Evolutionary conservation across 345 rosid genomes (phyloP).

Genomic region (Balakata baccata): DNA sequence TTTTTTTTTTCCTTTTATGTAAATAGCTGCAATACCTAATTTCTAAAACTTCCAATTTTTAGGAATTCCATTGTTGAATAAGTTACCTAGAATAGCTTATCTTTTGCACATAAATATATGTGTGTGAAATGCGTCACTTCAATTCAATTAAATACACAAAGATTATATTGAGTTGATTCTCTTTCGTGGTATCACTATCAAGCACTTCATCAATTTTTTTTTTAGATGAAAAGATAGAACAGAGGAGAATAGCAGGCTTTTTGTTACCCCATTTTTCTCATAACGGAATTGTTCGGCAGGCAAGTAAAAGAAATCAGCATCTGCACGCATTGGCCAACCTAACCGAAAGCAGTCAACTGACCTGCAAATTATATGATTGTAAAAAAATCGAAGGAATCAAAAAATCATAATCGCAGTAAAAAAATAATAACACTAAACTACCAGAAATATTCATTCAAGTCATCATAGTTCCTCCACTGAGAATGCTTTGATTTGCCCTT

Average conservation of each 20-base stretch:
- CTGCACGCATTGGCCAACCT: constrained; percentile 99
- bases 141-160: too few relatives aligned
- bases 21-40: too few relatives aligned
- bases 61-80: too few relatives aligned
- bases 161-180: too few relatives aligned
- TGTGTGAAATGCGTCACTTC: too few relatives aligned
- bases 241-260: not conserved
- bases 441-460: constrained; percentile 97
- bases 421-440: constrained; percentile 25
- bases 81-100: too few relatives aligned
- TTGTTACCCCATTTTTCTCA: constrained; percentile 63
- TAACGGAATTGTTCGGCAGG: constrained; percentile 29
- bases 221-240: not conserved
- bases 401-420: not conserved
- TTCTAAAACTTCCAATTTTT: too few relatives aligned
- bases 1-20: too few relatives aligned
- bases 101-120: too few relatives aligned
- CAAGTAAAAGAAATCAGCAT: constrained; percentile 80
- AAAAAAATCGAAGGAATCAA: constrained; percentile 10
- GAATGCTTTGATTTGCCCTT: constrained; percentile 93
- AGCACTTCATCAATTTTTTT: too few relatives aligned
- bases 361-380: constrained; percentile 45
- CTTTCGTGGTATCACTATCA: too few relatives aligned
- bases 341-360: constrained; percentile 91
- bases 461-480: constrained; percentile 99